Base-by-base conservation (phyloP, 75 land plant genomes). In the Picea sitchensis region DNA sequence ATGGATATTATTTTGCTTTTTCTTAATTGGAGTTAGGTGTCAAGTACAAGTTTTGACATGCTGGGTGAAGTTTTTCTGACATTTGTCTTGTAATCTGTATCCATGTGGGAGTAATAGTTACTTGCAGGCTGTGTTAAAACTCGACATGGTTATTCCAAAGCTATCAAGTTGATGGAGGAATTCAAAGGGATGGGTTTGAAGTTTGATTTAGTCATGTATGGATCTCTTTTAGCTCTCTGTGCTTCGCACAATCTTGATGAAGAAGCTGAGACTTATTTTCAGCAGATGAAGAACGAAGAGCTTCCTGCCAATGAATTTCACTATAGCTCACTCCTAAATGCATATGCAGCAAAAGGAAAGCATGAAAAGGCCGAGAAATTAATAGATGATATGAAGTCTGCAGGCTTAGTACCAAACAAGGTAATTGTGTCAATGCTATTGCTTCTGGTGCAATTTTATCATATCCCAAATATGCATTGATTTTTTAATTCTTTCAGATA, bases 281-380 rank as follows among this genome's bases (percentile, higher is more conserved):
- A 88, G 76, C 83, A 87, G 76, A 93, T 95, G 98, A 83, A 79
- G 79, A 82, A 62, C 76, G 90, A 90, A 76, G 90, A 94, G 34
- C 79, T 80, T 73, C 36, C 77, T 56, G 93, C 95, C 14, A 95
- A 93, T 82, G 62, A 87, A 11, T 93, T 83, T 60, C 98, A 95
- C 74, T 95, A 93, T 80, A 90, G 98, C 73, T 93, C 95, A 62
- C 82, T 95, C 78, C 82, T 95, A 18, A 91, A 95, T 87, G 90
- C 91, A 58, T 95, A 90, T 78, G 88, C 98, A 13, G 57, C 75
- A 3, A 85, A 83, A 80, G 89, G 98, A 44, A 80, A 91, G 76
- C 78, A 85, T 84, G 79, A 63, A 75, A 81, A 93, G 69, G 98
- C 98, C 67, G 96, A 95, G 60, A 78, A 84, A 60, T 81, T 95